Evolutionary conservation across 176 grass and related monocot genomes (phyloP).

Genomic region (Triticum monococcum): DNA sequence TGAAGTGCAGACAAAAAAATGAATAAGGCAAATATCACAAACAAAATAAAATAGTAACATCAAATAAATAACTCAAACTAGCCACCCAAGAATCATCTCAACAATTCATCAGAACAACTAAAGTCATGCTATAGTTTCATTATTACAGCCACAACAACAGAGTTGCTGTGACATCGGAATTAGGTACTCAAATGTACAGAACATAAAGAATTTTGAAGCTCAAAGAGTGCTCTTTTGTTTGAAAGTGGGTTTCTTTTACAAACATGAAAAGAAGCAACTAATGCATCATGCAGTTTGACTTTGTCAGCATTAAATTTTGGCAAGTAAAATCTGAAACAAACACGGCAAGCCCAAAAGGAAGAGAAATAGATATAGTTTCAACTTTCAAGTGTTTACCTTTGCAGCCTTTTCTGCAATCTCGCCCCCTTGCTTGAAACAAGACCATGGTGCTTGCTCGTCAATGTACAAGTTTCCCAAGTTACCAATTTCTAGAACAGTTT

Average conservation of each 20-base stretch:
- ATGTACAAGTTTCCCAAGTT: slow-evolving; percentile 90
- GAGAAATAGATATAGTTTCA: neutral
- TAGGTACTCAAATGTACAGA: neutral
- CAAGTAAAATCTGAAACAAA: slow-evolving; percentile 2
- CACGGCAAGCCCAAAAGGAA: neutral
- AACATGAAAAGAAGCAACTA: neutral
- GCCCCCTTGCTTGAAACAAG: slow-evolving; percentile 91
- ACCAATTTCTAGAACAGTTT: slow-evolving; percentile 76
- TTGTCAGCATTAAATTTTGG: neutral
- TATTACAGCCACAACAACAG: neutral
- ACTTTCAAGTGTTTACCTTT: slow-evolving; percentile 53
- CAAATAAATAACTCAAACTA: neutral
- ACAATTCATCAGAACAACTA: neutral
- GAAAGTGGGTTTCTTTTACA: neutral
- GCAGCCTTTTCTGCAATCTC: slow-evolving; percentile 77
- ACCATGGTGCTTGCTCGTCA: slow-evolving; percentile 86
- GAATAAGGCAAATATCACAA: neutral
- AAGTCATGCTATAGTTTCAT: neutral
- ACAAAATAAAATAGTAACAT: slow-evolving; percentile 8
- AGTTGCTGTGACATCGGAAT: neutral
- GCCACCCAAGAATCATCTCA: neutral
- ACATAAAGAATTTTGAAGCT: slow-evolving; percentile 14
- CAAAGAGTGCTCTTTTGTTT: neutral
- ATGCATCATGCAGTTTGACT: neutral
- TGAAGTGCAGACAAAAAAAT: slow-evolving; percentile 21